Evolutionary conservation across 805 yeast genomes (phyloP), one percentile per base, ranked within the genome.

Genomic region (Wickerhamomyces ciferrii): DNA sequence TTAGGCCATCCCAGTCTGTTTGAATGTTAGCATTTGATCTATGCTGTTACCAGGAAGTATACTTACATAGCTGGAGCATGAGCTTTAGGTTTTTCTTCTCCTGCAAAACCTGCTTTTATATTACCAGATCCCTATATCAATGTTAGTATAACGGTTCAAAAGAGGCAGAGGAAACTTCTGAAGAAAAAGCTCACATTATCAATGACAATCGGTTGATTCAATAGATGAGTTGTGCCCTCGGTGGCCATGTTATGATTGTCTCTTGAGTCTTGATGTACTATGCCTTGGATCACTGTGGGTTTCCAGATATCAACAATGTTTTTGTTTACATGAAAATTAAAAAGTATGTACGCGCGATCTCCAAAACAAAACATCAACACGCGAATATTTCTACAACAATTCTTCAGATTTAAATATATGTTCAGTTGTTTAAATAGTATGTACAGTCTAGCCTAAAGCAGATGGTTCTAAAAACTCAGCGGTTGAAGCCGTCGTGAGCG

Each of bases 51-150:
- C 9, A 18, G 14, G 18, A 42, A 19, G 32, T 19, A 8, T 17
- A 62, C 71, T 37, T 54, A 69, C 62, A 83, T 65, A 20, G 88
- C 68, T 2, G 90, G 81, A 25, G 81, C 79, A 53, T 72, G 74
- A 40, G 77, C 64, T 55, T 79, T 76, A 3, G 98, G 98, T 53
- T 71, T 76, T 43, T 88, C 94, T 53, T 87, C 95, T 20, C 97
- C 97, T 0, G 97, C 96, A 64, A 91, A 87, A 1, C 98, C 97
- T 1, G 95, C 87, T 60, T 89, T 86, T 45, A 91, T 70, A 35
- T 76, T 74, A 1, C 96, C 96, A 3, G 96, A 84, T 8, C 98
- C 97, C 72, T 69, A 18, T 9, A 36, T 19, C 35, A 18, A 14
- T n/a, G 45, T 48, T 47, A 47, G 50, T 47, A 17, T 10, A 37